Evolutionary conservation across 495 filamentous ascomycete genomes (phyloP).

Genomic region (Jackrogersella multiformis): DNA sequence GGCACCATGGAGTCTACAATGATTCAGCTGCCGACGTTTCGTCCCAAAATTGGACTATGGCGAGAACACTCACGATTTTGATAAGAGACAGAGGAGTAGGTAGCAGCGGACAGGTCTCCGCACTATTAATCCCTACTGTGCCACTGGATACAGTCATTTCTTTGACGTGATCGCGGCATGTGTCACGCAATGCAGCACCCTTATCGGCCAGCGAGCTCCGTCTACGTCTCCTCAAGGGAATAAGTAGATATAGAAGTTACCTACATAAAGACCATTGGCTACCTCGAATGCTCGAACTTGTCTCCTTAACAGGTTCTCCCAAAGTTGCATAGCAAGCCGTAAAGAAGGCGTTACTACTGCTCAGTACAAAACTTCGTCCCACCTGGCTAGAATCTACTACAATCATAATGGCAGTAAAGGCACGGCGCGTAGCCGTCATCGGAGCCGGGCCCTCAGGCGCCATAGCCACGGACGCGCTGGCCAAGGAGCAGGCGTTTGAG

Average conservation of each 20-base stretch:
- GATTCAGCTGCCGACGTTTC: slow-evolving; percentile 1
- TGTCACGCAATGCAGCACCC: slow-evolving; percentile 35
- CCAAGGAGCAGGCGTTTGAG: slow-evolving; percentile 66
- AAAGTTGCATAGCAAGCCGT: neutral
- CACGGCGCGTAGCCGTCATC: slow-evolving; percentile 63
- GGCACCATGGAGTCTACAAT: neutral
- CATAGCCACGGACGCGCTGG: slow-evolving; percentile 68
- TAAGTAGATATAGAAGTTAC: neutral
- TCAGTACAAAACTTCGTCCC: no score
- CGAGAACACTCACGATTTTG: neutral
- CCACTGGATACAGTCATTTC: slow-evolving; percentile 5
- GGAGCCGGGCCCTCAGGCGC: slow-evolving; percentile 68
- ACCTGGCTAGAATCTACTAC: no score
- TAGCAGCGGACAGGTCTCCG: slow-evolving; percentile 10
- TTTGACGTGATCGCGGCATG: slow-evolving; percentile 39
- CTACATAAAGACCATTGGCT: slow-evolving; percentile 18
- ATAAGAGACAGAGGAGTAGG: slow-evolving; percentile 23
- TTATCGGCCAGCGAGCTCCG: slow-evolving; percentile 21
- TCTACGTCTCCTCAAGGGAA: neutral
- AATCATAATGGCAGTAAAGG: slow-evolving; percentile 28
- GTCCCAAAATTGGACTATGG: neutral
- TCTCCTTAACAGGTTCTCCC: neutral
- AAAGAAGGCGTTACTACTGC: no score
- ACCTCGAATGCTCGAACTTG: neutral
- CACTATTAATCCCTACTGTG: slow-evolving; percentile 23